Base-by-base conservation (phyloP, 164 flowering plant genomes). In the Umbellularia californica region DNA sequence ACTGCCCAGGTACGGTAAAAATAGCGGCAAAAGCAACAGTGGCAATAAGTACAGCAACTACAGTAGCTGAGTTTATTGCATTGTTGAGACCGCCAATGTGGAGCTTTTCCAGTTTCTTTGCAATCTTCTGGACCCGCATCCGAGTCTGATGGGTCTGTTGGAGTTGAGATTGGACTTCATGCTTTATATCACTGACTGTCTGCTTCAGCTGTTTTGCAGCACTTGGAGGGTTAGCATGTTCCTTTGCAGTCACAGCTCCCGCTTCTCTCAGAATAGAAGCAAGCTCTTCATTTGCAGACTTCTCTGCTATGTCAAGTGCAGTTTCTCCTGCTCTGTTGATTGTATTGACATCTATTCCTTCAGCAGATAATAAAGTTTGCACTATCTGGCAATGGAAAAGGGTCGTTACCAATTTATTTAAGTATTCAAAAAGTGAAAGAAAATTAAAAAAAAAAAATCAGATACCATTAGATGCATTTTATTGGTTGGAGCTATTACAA, bases 21-120 rank as follows among this genome's bases (percentile, higher is more conserved):
- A 95, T 95, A 77, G 96, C 99, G 1, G 99, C 99, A 77, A 95
- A 93, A 47, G 99, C 98, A 23, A 95, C 97, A 13, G 98, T 91
- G 22, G 99, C 99, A 41, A 95, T 93, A 65, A 95, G 94, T 65
- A 95, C 98, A 12, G 99, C 99, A n/a, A 95, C 98, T 19, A 93
- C 91, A 11, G 97, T 95, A 2, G 98, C 91, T 4, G 93, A 89
- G 79, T 84, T 95, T 70, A 93, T 93, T 23, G 98, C 99, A 79
- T 95, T 95, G 83, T 95, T 93, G 24, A 93, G 94, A 72, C 98
- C 99, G 70, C 89, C 87, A 15, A 80, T 87, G 80, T 93, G 99
- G 22, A 93, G 89, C 81, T 95, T 95, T 79, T 90, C 88, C 5
- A 93, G 83, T 74, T 79, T 85, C 80, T 92, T 95, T 4, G 92